Evolutionary conservation across 805 yeast species (phyloP), one percentile per base, ranked within the genome.

Genomic region (Lipomyces orientalis): DNA sequence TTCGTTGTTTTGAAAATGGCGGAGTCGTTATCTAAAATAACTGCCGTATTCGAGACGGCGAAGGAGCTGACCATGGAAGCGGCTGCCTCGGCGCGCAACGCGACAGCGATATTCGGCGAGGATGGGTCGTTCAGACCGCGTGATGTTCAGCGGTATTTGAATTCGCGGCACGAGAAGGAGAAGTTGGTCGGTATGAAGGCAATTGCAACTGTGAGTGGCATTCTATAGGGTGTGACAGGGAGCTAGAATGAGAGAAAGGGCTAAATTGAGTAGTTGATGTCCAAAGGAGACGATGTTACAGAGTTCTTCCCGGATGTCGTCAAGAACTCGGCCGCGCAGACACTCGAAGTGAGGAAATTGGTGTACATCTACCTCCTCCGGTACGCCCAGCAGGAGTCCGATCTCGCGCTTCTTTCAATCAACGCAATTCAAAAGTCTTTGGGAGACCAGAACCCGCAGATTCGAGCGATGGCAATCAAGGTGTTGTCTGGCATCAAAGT

Each of bases 391-490:
- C 78, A 82, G 64, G 93, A 91, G 72, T 97, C 95, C 9, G 97
- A 93, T 76, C 84, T 91, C n/a, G 95, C 98, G 1, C 83, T 95
- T 25, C 81, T 95, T 58, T 87, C 97, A 0, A 90, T 95, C 71
- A 95, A 95, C 77, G 90, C 98, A 0, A 90, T 95, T 60, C 99
- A 95, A 77, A 92, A 90, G 78, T 84, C 91, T 1, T 79, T 94
- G 35, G 81, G 84, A 9, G 97, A 92, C 73, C 86, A 87, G 71
- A 85, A 84, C 68, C 89, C 96, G 1, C 83, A 86, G 10, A 81
- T 84, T 19, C 81, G 98, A 70, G 85, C 93, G 1, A 81, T 91
- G 64, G 89, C 97, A 0, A 84, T 95, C 56, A 83, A 93, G 63
- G 88, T 93, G 14, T 83, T 95, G 74, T 87, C 95, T 1, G 93